Evolutionary conservation across 2,329 filamentous ascomycete species (phyloP), one percentile per base, ranked within the genome.

Genomic region (Biscogniauxia mediterranea): DNA sequence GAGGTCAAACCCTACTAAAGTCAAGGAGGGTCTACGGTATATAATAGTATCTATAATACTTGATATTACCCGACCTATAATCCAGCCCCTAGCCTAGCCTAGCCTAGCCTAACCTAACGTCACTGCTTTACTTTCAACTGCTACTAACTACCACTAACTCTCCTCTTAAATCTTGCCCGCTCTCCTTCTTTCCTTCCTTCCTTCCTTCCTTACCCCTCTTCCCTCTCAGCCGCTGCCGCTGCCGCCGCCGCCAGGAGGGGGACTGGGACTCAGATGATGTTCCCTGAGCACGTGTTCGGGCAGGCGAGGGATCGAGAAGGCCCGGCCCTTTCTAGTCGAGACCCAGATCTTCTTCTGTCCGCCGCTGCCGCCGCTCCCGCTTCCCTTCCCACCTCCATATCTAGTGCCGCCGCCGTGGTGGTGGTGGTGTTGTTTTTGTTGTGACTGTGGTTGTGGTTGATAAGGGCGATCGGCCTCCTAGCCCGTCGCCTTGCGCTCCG

Each of bases 401-500:
- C 23, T 23, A 23, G 23, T 23, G 23, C 23, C 23, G 23, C 5
- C 23, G 23, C 28, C 28, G 28, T 32, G 28, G 28, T 32, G 28
- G 3, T 32, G 28, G 28, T 32, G 28, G 7, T 32, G 11, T 21
- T 26, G 54, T 9, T 42, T 6, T 55, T 17, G 15, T 23, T 11
- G 4, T 49, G 26, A 9, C 7, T 28, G 3, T 32, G 7, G 28
- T 9, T 32, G 28, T 32, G 7, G 28, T 9, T 5, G 2, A 46
- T 46, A 5, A 46, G 13, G 56, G 51, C 66, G 57, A 25, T 60
- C 64, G 60, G 64, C 51, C 52, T 46, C 60, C 70, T 73, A 73
- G 59, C 71, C 71, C 66, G 72, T 73, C 52, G 66, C 61, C 51
- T 66, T 72, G 51, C 70, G 69, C 60, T 72, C 70, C 23, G 70